Evolutionary conservation across 83 land plant species (phyloP).

Genomic region (Picea mariana): DNA sequence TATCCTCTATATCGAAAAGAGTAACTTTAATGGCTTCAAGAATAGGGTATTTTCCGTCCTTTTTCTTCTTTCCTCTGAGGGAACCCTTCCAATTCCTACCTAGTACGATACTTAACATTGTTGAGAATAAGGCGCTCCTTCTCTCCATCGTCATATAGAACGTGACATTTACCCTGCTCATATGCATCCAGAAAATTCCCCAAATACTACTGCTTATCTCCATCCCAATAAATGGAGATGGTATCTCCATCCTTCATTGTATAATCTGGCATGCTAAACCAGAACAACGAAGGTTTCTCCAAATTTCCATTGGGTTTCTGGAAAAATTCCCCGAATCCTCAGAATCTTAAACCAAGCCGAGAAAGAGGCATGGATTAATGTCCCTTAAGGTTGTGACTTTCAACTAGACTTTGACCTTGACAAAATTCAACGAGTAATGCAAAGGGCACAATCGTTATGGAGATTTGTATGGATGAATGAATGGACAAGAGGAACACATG

Average conservation of each 20-base stretch:
- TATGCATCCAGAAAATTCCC: conserved; percentile 8
- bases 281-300: too few species aligned
- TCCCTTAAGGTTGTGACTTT: too few species aligned
- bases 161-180: neutral
- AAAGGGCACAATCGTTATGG: too few species aligned
- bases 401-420: too few species aligned
- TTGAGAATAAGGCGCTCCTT: neutral
- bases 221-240: conserved; percentile 20
- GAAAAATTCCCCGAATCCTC: too few species aligned
- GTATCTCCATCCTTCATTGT: conserved; percentile 5
- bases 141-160: conserved; percentile 17
- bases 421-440: too few species aligned
- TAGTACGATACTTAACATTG: neutral
- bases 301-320: too few species aligned
- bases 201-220: conserved; percentile 1
- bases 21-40: neutral
- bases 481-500: too few species aligned
- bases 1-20: conserved; percentile 6
- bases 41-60: neutral
- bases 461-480: too few species aligned
- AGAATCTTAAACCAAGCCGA: too few species aligned
- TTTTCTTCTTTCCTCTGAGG: neutral
- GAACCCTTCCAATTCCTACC: conserved; percentile 7
- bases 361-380: too few species aligned
- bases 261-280: neutral